These are phyloP conservation scores for Inga oerstediana DNA, from an alignment of 306 rosid genomes.

Conservation along the genomic window DNA sequence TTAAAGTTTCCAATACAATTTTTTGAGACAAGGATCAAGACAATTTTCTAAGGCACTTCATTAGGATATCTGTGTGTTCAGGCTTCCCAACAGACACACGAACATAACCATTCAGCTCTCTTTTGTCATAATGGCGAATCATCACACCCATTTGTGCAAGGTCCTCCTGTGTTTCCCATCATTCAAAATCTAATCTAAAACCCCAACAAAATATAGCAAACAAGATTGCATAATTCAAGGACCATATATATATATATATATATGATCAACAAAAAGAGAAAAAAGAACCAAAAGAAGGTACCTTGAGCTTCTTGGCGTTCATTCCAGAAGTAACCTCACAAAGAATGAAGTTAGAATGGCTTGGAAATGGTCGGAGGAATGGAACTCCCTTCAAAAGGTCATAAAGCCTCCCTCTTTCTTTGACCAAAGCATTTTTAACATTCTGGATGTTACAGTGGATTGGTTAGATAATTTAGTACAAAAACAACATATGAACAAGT, in stretches of 20 bases:
- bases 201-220: background rate
- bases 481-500: background rate
- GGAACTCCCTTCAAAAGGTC: constrained; percentile 70
- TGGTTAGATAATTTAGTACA: constrained; percentile 32
- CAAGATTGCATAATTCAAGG: background rate
- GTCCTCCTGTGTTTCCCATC: constrained; percentile 61
- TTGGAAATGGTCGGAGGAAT: constrained; percentile 82
- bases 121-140: constrained; percentile 93
- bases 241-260: background rate
- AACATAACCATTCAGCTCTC: constrained; percentile 86
- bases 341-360: constrained; percentile 92
- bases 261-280: background rate
- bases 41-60: constrained; percentile 63
- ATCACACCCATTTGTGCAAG: constrained; percentile 95
- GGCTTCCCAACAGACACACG: constrained; percentile 97
- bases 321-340: constrained; percentile 80
- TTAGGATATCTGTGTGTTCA: constrained; percentile 74
- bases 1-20: background rate
- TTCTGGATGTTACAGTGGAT: constrained; percentile 49
- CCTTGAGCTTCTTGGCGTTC: constrained; percentile 95
- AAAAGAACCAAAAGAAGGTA: constrained; percentile 27
- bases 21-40: constrained; percentile 26
- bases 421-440: constrained; percentile 78
- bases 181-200: constrained; percentile 2
- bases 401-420: constrained; percentile 79